Percentiles rank a stretch among this genome's conserved stretches.
Evolutionary conservation across 306 rosid species (phyloP).

Genomic region (Herpetospermum pedunculosum): DNA sequence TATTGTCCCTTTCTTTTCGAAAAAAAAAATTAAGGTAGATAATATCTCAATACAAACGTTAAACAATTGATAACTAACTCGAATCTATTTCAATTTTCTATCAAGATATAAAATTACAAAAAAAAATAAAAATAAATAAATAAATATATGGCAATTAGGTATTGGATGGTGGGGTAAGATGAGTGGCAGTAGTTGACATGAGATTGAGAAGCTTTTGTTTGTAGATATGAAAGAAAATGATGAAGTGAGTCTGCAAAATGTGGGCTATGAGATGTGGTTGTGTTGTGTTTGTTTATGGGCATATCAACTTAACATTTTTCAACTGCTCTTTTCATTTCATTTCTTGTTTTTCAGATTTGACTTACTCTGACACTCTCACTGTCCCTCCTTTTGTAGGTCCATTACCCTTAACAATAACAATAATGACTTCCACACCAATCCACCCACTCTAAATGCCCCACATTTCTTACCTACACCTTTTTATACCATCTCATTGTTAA

Average conservation of each 20-base stretch:
- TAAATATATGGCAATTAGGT: neutral
- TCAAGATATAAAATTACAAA: too few species aligned
- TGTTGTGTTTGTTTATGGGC: slow-evolving; percentile 1
- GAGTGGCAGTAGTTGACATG: neutral
- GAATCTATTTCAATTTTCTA: too few species aligned
- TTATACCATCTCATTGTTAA: too few species aligned
- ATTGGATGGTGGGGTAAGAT: neutral
- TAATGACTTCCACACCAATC: neutral
- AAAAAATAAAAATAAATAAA: neutral
- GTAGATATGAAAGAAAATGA: neutral
- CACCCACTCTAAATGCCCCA: neutral
- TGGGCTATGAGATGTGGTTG: neutral
- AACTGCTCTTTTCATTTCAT: neutral
- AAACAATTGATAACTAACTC: too few species aligned
- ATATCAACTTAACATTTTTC: neutral
- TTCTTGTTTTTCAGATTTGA: neutral
- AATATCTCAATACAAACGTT: too few species aligned
- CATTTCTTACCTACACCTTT: too few species aligned
- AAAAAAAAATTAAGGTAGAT: too few species aligned
- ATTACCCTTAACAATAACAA: neutral
- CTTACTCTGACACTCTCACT: neutral
- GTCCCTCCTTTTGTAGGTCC: neutral
- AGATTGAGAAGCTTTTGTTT: neutral
- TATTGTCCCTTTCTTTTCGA: too few species aligned
- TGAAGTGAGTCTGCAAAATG: neutral